Percentiles rank a stretch among this genome's conserved stretches.
These are phyloP conservation scores for Aspergillus hortae DNA, from an alignment of 2,329 filamentous ascomycete species.

Conservation along the genomic window DNA sequence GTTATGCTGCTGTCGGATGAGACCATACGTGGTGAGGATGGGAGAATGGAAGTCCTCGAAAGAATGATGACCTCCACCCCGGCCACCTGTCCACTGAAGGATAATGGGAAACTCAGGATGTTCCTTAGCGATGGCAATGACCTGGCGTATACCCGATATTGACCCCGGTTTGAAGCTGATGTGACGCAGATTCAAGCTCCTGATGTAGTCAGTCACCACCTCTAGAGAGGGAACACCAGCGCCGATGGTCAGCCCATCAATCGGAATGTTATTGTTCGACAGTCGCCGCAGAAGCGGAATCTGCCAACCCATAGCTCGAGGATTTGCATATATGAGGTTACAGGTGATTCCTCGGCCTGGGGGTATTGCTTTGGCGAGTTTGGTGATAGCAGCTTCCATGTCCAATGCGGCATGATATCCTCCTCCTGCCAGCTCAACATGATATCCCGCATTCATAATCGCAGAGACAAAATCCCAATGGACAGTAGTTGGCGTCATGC, in stretches of 20 bases:
- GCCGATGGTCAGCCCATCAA: conserved; percentile 86
- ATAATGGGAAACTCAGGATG: conserved; percentile 91
- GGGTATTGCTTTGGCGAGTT: conserved; percentile 61
- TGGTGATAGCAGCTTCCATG: conserved; percentile 45
- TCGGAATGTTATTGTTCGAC: conserved; percentile 74
- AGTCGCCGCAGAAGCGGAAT: conserved; percentile 50
- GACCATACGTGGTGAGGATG: conserved; percentile 80
- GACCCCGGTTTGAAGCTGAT: conserved; percentile 94
- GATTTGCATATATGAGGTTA: conserved; percentile 54
- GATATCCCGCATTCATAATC: conserved; percentile 50
- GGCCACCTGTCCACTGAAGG: conserved; percentile 90
- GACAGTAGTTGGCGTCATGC: conserved; percentile 89
- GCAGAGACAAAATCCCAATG: conserved; percentile 63
- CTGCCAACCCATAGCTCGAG: conserved; percentile 52
- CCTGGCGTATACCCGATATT: conserved; percentile 77
- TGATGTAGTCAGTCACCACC: conserved; percentile 88
- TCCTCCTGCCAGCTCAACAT: conserved; percentile 49
- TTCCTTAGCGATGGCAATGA: conserved; percentile 91
- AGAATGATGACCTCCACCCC: conserved; percentile 91
- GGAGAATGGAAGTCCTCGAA: conserved; percentile 95
- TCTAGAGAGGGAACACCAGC: conserved; percentile 92
- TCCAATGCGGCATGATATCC: conserved; percentile 47
- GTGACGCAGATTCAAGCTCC: conserved; percentile 87
- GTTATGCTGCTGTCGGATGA: conserved; percentile 69
- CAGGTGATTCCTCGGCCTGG: conserved; percentile 55